Base-by-base conservation (phyloP, 345 rosid genomes). In the Psidium guajava region DNA sequence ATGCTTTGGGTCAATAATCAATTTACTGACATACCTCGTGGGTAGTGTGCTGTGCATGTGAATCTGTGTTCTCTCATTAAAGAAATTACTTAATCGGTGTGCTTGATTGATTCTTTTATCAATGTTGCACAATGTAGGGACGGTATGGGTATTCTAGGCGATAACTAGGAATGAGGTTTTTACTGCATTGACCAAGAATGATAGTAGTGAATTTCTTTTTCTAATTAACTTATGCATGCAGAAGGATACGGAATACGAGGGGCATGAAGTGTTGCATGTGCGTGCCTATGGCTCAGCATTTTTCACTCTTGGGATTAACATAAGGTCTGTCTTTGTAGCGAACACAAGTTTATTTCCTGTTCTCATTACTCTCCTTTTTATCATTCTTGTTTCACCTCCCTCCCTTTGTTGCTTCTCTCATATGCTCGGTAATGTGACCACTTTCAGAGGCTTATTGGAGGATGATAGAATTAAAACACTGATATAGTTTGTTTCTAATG, bases 241-340 rank as follows among this genome's bases (percentile, higher is more conserved):
- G 98, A 93, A 89, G 86, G 92, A 89, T 88, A 88, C 84, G 91
- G 93, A 89, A 69, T 84, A 56, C 82, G 91, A 88, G 88, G 94
- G 94, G 84, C 98, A 94, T 86, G 99, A 94, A 89, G 93, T 93
- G 81, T 88, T 96, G 54, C 84, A 92, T 32, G 95, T 96, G 82
- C 95, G 99, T 85, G 99, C 99, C 27, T 96, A 96, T 89, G 99
- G 98, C 84, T 95, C 95, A 55, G 92, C 95, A 55, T 98, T 90
- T 90, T 94, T 98, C 86, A 90, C 94, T 61, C 98, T 98, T 64
- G 99, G 98, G 86, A 93, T 98, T 83, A 95, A 96, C 89, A 92
- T 95, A 92, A 94, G 99, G 98, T 96, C 87, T 74, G 84, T 84
- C 64, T 74, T 32, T 82, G 58, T 81, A 69, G 21, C 49, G 58